A percentile compares a stretch with the other conserved stretches of the same genome.
Conservation (phyloP, 2,329 filamentous ascomycete genomes). For the Elsinoe ampelina region DNA sequence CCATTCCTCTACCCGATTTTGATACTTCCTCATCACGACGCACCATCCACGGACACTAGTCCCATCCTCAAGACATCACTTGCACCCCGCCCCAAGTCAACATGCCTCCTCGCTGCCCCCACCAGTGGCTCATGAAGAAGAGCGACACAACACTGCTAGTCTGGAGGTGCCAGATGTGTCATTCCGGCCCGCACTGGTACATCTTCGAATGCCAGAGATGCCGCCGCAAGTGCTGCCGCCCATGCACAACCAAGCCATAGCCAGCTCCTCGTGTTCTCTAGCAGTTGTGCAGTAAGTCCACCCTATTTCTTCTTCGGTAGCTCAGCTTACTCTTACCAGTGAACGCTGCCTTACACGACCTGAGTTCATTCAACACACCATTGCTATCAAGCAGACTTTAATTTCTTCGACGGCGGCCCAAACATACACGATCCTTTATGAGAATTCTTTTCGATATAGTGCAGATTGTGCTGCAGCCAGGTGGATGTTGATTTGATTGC, state of each 20-base stretch:
- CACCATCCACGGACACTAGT: too few relatives aligned
- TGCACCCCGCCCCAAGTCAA: neutral
- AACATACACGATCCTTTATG: too few relatives aligned
- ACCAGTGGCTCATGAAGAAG: conserved; percentile 43
- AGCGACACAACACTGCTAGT: conserved; percentile 42
- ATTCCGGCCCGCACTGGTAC: conserved; percentile 42
- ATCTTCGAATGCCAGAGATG: conserved; percentile 44
- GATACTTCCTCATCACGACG: too few relatives aligned
- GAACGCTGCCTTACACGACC: too few relatives aligned
- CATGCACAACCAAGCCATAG: conserved; percentile 38
- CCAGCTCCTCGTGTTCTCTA: neutral
- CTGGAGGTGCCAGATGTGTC: conserved; percentile 45
- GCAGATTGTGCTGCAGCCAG: too few relatives aligned
- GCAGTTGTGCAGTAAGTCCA: neutral
- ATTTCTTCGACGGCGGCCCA: too few relatives aligned
- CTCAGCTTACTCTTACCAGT: neutral
- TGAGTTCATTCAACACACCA: too few relatives aligned
- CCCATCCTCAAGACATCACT: too few relatives aligned
- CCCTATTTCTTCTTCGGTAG: neutral
- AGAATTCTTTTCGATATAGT: too few relatives aligned
- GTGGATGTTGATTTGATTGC: too few relatives aligned
- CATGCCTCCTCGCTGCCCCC: conserved; percentile 30
- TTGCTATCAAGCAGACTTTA: too few relatives aligned
- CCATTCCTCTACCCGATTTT: too few relatives aligned
- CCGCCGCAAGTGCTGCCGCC: conserved; percentile 43